Evolutionary conservation across 495 filamentous ascomycete genomes (phyloP).

Genomic region (Penicillium antarcticum): DNA sequence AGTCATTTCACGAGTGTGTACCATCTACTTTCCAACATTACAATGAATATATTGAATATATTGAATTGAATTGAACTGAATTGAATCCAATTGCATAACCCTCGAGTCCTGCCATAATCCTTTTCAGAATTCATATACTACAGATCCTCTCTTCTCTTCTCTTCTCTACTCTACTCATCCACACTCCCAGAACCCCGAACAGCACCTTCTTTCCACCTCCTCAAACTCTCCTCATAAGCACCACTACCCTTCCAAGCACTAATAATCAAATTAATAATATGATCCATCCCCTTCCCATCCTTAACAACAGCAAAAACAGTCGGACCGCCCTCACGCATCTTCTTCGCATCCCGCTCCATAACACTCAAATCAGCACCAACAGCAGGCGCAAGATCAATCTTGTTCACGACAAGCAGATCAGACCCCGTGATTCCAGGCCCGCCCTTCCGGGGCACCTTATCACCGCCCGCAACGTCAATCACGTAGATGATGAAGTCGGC

Average conservation of each 20-base stretch:
- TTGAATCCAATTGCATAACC: background rate
- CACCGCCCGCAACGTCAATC: slow-evolving; percentile 94
- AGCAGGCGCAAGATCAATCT: slow-evolving; percentile 88
- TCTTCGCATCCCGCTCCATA: slow-evolving; percentile 92
- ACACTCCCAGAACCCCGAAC: slow-evolving; percentile 43
- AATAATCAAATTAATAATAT: slow-evolving; percentile 83
- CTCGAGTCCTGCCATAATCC: background rate
- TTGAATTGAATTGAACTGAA: too few species aligned
- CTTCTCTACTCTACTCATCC: slow-evolving; percentile 24
- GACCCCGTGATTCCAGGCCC: slow-evolving; percentile 95
- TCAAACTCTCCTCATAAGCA: slow-evolving; percentile 57
- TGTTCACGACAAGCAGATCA: slow-evolving; percentile 90
- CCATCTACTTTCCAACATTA: slow-evolving; percentile 4
- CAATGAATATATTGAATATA: slow-evolving; percentile 12
- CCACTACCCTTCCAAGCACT: slow-evolving; percentile 91
- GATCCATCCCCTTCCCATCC: slow-evolving; percentile 75
- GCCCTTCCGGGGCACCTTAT: slow-evolving; percentile 95
- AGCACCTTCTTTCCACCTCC: slow-evolving; percentile 51
- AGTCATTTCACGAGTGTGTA: slow-evolving; percentile 8
- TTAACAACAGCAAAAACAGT: slow-evolving; percentile 98
- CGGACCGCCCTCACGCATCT: slow-evolving; percentile 94
- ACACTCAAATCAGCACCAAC: slow-evolving; percentile 88
- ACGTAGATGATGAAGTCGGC: slow-evolving; percentile 98
- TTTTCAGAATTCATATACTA: background rate
- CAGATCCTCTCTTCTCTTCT: background rate